Conservation (phyloP, 108 stramenopile genomes). For the Licmophora abbreviata region DNA sequence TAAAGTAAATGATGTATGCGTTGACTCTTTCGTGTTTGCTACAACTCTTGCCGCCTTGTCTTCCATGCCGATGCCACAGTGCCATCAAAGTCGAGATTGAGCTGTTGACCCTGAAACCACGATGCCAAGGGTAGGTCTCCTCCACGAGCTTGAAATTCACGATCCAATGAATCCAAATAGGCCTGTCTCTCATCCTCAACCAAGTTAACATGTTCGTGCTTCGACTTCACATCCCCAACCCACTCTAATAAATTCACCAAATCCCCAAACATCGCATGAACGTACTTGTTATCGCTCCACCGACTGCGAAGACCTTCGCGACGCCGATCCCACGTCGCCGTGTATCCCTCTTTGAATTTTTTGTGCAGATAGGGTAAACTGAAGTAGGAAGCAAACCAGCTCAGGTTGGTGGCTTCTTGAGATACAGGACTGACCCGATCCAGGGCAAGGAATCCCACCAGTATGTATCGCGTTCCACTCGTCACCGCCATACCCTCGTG, state of each 20-base stretch:
- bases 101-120: constrained; percentile 34
- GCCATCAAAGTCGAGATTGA: constrained; percentile 20
- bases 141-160: too few relatives aligned
- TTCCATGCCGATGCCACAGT: too few relatives aligned
- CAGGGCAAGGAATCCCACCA: constrained; percentile 53
- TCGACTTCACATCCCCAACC: constrained; percentile 11
- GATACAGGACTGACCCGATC: constrained; percentile 45
- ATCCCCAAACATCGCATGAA: constrained; percentile 7
- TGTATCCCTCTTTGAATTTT: constrained; percentile 27
- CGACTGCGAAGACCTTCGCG: constrained; percentile 1
- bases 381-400: constrained; percentile 44
- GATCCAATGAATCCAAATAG: too few relatives aligned
- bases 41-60: too few relatives aligned
- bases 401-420: constrained; percentile 19
- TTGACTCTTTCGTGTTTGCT: too few relatives aligned
- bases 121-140: too few relatives aligned
- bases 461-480: constrained; percentile 44
- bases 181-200: too few relatives aligned
- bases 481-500: constrained; percentile 52
- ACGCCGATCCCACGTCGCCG: constrained; percentile 6
- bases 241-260: constrained; percentile 4
- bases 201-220: constrained; percentile 5
- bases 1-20: too few relatives aligned
- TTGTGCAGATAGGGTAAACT: constrained; percentile 33
- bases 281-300: constrained; percentile 8